These are phyloP conservation scores for Nakazawaea populi DNA, from an alignment of 805 yeast genomes.

Conservation along the genomic window DNA sequence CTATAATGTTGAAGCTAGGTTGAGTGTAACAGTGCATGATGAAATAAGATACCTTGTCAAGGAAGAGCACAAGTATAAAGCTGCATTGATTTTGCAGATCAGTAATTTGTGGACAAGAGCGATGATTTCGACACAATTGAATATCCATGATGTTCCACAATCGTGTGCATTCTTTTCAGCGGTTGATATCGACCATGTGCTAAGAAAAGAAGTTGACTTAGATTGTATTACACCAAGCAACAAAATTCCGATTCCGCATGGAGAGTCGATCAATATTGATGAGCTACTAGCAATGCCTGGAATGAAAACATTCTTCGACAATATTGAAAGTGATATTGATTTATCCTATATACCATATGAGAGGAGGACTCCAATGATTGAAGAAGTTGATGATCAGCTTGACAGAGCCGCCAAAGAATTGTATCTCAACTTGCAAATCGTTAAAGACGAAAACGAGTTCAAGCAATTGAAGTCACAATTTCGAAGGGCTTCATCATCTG, in stretches of 20 bases:
- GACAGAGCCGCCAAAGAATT: constrained; percentile 17
- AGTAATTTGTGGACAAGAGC: constrained; percentile 95
- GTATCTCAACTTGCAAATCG: constrained; percentile 25
- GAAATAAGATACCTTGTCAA: constrained; percentile 80
- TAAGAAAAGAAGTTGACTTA: constrained; percentile 89
- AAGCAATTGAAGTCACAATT: constrained; percentile 16
- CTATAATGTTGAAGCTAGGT: constrained; percentile 67
- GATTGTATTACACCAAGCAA: constrained; percentile 91
- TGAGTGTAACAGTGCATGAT: constrained; percentile 89
- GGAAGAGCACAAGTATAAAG: constrained; percentile 66
- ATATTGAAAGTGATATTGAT: constrained; percentile 11
- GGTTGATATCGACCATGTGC: constrained; percentile 81
- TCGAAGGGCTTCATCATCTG: neutral
- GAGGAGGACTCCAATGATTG: constrained; percentile 17
- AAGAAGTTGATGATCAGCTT: constrained; percentile 20
- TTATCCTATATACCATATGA: constrained; percentile 13
- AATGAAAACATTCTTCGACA: constrained; percentile 20
- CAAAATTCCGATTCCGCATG: constrained; percentile 63
- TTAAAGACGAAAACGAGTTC: constrained; percentile 22
- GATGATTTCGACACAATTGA: constrained; percentile 88
- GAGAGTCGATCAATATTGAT: constrained; percentile 66
- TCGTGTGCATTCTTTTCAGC: constrained; percentile 94
- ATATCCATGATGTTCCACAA: constrained; percentile 85
- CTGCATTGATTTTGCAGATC: constrained; percentile 80
- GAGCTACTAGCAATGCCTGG: constrained; percentile 38